A percentile compares a stretch with the other conserved stretches of the same genome.
Conservation (phyloP, 1,139 yeast species). For the Saccharomyces uvarum region DNA sequence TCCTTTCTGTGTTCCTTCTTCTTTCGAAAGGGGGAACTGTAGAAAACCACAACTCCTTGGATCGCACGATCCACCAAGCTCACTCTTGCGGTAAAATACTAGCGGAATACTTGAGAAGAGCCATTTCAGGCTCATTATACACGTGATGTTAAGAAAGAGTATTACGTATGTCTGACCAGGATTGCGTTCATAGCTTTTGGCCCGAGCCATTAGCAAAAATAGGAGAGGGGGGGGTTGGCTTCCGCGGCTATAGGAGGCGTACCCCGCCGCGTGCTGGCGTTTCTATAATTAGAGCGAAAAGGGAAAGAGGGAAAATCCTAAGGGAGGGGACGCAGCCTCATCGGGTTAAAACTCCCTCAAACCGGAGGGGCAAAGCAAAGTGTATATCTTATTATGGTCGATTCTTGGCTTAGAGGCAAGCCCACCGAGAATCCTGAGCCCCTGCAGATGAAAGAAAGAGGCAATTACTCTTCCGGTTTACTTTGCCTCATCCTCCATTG, state of each 20-base stretch:
- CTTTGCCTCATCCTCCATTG: conserved; percentile 16
- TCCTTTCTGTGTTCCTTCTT: neutral
- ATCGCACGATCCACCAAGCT: neutral
- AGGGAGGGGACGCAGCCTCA: neutral
- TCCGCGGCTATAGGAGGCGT: neutral
- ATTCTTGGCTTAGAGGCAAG: neutral
- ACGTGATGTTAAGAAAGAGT: neutral
- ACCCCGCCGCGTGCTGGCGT: neutral
- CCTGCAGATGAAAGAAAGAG: neutral
- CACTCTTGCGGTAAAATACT: neutral
- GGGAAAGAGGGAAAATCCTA: neutral
- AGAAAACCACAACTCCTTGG: neutral
- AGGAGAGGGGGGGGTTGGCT: neutral
- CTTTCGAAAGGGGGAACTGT: neutral
- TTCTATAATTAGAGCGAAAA: neutral
- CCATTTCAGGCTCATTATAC: neutral
- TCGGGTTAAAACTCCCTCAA: neutral
- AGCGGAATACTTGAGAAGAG: neutral
- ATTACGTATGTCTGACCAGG: neutral
- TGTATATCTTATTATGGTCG: neutral
- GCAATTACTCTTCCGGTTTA: conserved; percentile 26
- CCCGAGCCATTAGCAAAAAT: neutral
- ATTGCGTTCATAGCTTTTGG: neutral
- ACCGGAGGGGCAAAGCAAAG: neutral
- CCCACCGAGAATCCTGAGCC: neutral